These are phyloP conservation scores for Avena sativa DNA, from an alignment of 176 grass and related monocot genomes.

Conservation along the genomic window DNA sequence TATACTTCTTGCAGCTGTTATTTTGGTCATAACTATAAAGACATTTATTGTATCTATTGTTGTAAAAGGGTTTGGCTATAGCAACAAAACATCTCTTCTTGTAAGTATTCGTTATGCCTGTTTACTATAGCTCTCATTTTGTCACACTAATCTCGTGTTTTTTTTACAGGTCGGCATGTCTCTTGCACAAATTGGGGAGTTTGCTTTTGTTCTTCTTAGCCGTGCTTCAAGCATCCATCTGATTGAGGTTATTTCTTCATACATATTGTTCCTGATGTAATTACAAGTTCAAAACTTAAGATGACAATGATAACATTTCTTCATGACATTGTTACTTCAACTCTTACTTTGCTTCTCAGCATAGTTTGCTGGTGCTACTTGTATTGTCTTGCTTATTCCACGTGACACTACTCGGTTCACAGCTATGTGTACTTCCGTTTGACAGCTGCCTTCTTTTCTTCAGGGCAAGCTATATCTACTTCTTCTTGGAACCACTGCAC, in stretches of 20 bases:
- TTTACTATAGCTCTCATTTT: background rate
- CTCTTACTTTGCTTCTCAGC: background rate
- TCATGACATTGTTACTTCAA: conserved; percentile 3
- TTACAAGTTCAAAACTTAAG: background rate
- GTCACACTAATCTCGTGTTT: conserved; percentile 24
- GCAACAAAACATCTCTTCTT: conserved; percentile 97
- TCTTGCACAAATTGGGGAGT: conserved; percentile 99
- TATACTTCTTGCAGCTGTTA: conserved; percentile 97
- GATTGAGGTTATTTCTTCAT: conserved; percentile 75
- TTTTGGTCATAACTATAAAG: conserved; percentile 95
- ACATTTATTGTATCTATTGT: conserved; percentile 85
- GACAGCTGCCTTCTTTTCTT: conserved; percentile 53
- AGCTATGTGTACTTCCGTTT: conserved; percentile 15
- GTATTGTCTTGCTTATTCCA: background rate
- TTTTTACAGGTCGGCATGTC: conserved; percentile 92
- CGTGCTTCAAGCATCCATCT: conserved; percentile 99
- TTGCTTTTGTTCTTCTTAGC: conserved; percentile 98
- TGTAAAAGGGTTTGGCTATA: conserved; percentile 97
- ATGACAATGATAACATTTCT: background rate
- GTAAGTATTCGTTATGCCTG: conserved; percentile 55
- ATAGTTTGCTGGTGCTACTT: conserved; percentile 23
- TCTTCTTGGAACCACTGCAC: conserved; percentile 95
- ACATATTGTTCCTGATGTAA: conserved; percentile 17
- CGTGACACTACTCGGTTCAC: conserved; percentile 1
- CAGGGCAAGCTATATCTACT: conserved; percentile 97